These are phyloP conservation scores for Pseudocercospora ulei DNA, from an alignment of 2,329 filamentous ascomycete genomes.

Conservation along the genomic window DNA sequence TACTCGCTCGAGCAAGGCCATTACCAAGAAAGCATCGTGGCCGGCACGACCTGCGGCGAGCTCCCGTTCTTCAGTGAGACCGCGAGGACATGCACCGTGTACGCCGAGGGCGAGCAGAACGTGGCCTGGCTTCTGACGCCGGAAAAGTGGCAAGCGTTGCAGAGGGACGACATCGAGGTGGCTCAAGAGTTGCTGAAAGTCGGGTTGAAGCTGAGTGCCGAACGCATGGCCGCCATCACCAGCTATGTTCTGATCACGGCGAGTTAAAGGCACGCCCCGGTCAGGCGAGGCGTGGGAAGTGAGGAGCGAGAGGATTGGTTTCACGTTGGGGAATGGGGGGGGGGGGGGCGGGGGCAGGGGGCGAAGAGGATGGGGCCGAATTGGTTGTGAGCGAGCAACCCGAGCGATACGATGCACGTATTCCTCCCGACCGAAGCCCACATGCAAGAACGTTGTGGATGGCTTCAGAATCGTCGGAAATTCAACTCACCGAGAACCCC, in stretches of 20 bases:
- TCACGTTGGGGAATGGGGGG: no score
- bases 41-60: constrained; percentile 90
- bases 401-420: no score
- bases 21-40: constrained; percentile 83
- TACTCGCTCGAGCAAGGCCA: constrained; percentile 83
- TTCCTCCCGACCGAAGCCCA: no score
- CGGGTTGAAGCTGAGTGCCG: constrained; percentile 85
- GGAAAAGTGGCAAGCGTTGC: constrained; percentile 61
- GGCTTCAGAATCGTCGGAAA: no score
- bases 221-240: constrained; percentile 70
- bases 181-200: constrained; percentile 76
- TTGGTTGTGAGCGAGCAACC: no score
- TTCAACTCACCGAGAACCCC: no score
- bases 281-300: not conserved
- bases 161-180: constrained; percentile 63
- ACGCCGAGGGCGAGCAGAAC: constrained; percentile 55
- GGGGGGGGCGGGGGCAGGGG: no score
- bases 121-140: constrained; percentile 72
- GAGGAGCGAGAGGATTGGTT: no score
- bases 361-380: no score
- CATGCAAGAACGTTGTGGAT: no score
- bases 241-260: constrained; percentile 39
- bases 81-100: constrained; percentile 71
- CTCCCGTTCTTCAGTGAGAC: constrained; percentile 94
- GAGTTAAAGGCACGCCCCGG: constrained; percentile 28